Conservation (phyloP, 495 filamentous ascomycete species). For the Xanthoparmelia taractica region DNA sequence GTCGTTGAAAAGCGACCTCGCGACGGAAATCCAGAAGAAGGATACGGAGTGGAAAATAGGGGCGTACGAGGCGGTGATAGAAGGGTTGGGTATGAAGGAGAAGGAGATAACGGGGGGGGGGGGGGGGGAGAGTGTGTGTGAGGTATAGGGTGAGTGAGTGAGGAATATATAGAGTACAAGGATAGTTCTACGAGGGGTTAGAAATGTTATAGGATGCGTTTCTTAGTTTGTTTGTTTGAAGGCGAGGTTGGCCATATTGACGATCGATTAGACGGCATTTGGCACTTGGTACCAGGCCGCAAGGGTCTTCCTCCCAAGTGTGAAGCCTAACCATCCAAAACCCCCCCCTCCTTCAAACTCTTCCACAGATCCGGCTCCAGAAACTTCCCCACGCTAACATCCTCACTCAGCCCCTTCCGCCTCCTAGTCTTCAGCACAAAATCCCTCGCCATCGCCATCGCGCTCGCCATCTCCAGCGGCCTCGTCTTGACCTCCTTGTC, state of each 20-base stretch:
- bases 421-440: conserved; percentile 93
- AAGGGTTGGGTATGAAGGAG: neutral
- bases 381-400: conserved; percentile 91
- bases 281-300: too few species aligned
- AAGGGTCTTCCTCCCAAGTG: too few species aligned
- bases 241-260: too few species aligned
- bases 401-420: conserved; percentile 89
- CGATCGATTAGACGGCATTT: too few species aligned
- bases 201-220: too few species aligned
- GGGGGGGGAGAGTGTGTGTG: neutral
- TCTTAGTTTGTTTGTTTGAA: too few species aligned
- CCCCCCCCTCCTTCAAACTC: conserved; percentile 78
- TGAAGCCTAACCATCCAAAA: conserved; percentile 62
- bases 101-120: neutral
- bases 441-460: conserved; percentile 83
- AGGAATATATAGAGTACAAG: too few species aligned
- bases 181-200: too few species aligned
- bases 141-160: too few species aligned
- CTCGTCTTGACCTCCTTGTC: conserved; percentile 76
- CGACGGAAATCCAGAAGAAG: neutral
- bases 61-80: neutral
- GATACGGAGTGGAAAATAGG: neutral
- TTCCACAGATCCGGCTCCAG: conserved; percentile 89
- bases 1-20: neutral
- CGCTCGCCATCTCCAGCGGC: conserved; percentile 77